A percentile compares a stretch with the other conserved stretches of the same genome.
These are phyloP conservation scores for Phaseolus coccineus DNA, from an alignment of 331 rosid genomes.

Conservation along the genomic window DNA sequence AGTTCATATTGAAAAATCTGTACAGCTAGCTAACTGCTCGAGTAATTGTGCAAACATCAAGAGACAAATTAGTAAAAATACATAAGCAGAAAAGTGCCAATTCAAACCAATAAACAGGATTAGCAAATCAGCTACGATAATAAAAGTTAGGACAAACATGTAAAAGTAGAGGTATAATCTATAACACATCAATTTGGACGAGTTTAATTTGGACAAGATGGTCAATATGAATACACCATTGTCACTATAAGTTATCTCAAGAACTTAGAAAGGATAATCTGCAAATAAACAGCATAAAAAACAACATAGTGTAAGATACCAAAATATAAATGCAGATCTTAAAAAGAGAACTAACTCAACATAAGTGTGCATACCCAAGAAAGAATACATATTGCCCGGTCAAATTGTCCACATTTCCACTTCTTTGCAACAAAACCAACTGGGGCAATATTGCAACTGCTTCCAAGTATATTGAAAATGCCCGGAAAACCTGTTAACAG, in stretches of 20 bases:
- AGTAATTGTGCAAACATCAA: constrained; percentile 29
- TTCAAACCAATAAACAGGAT: constrained; percentile 15
- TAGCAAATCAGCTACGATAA: constrained; percentile 14
- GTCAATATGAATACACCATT: constrained; percentile 16
- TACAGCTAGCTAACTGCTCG: background rate
- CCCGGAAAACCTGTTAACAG: constrained; percentile 80
- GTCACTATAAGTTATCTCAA: background rate
- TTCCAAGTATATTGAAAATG: constrained; percentile 95
- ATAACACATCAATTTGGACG: constrained; percentile 12
- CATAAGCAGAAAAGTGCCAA: constrained; percentile 12
- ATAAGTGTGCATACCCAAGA: constrained; percentile 75
- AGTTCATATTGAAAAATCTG: constrained; percentile 30
- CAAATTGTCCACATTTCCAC: constrained; percentile 96
- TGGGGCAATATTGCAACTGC: constrained; percentile 93
- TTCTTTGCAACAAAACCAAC: constrained; percentile 85
- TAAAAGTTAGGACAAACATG: constrained; percentile 12
- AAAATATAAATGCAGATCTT: constrained; percentile 26
- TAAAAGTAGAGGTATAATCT: constrained; percentile 21
- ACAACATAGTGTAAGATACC: background rate
- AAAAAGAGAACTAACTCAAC: constrained; percentile 11
- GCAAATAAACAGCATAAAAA: constrained; percentile 4
- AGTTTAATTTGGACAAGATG: background rate
- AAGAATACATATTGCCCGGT: constrained; percentile 89
- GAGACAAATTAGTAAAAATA: constrained; percentile 11
- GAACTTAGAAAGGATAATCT: constrained; percentile 4